Evolutionary conservation across 495 filamentous ascomycete genomes (phyloP).

Genomic region (Staphylotrichum tortipilum): DNA sequence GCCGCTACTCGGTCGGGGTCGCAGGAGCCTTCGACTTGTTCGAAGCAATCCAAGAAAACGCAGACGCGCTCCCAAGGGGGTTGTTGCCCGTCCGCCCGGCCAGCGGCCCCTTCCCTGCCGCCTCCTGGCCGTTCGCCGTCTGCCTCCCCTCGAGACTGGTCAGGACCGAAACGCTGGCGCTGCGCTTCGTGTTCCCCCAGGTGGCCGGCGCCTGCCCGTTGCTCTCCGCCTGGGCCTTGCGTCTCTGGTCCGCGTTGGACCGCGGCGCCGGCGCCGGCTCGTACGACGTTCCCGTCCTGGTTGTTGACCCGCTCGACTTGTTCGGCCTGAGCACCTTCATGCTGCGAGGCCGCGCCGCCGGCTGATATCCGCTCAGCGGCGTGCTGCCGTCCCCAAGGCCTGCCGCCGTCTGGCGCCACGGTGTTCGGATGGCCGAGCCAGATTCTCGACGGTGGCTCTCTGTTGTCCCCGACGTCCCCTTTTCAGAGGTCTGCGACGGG

Average conservation of each 20-base stretch:
- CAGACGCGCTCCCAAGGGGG: conserved; percentile 84
- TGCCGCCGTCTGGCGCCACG: conserved; percentile 57
- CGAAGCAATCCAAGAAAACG: conserved; percentile 78
- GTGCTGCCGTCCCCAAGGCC: conserved; percentile 39
- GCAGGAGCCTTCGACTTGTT: conserved; percentile 32
- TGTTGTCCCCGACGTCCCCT: conserved; percentile 21
- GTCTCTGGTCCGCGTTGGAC: conserved; percentile 30
- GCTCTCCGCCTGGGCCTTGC: conserved; percentile 31
- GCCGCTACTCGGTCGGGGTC: conserved; percentile 23
- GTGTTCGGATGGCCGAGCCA: conserved; percentile 51
- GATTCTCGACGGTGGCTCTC: conserved; percentile 36
- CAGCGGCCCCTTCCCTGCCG: conserved; percentile 24
- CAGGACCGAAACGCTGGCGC: conserved; percentile 13
- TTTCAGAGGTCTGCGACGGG: conserved; percentile 20
- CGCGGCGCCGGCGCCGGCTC: conserved; percentile 31
- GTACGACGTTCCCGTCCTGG: conserved; percentile 39
- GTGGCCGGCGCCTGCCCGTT: conserved; percentile 18
- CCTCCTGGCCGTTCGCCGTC: background rate
- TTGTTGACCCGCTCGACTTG: conserved; percentile 42
- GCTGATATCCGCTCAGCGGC: conserved; percentile 49
- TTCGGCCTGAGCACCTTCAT: conserved; percentile 75
- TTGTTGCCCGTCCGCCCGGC: conserved; percentile 49
- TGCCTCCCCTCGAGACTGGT: conserved; percentile 2
- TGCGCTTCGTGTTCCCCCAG: conserved; percentile 36
- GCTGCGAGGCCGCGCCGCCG: conserved; percentile 46